Evolutionary conservation across 202 grass and related monocot genomes (phyloP).

Genomic region (Miscanthus sacchariflorus): DNA sequence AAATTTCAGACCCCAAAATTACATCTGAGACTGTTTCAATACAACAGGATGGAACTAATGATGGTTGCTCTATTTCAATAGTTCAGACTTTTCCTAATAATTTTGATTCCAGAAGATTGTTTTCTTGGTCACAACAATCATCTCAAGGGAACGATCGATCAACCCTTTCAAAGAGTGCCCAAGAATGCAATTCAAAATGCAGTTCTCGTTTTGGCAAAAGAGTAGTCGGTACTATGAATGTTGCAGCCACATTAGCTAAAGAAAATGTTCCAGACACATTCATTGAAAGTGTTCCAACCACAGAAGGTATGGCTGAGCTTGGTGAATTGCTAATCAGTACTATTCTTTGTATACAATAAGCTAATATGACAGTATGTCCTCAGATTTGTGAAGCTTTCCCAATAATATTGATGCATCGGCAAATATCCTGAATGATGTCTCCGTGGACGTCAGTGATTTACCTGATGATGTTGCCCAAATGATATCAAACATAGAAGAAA

Average conservation of each 20-base stretch:
- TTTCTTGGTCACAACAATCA: constrained; percentile 38
- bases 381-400: constrained; percentile 34
- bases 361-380: constrained; percentile 26
- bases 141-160: constrained; percentile 54
- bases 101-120: constrained; percentile 38
- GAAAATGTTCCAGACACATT: not conserved
- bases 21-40: constrained; percentile 24
- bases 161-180: constrained; percentile 36
- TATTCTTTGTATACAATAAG: no score
- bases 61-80: constrained; percentile 64
- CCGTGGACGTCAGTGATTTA: constrained; percentile 22
- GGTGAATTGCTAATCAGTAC: no score
- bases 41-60: constrained; percentile 38
- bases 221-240: constrained; percentile 13
- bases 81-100: constrained; percentile 47
- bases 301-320: constrained; percentile 46
- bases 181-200: constrained; percentile 57
- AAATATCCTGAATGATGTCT: constrained; percentile 42
- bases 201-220: constrained; percentile 20
- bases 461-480: constrained; percentile 36
- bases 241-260: not conserved
- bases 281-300: not conserved
- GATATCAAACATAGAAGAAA: not conserved
- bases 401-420: constrained; percentile 5
- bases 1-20: constrained; percentile 31